A percentile compares a stretch with the other conserved stretches of the same genome.
These are phyloP conservation scores for Suillus occidentalis DNA, from an alignment of 768 basidiomycete species.

Conservation along the genomic window DNA sequence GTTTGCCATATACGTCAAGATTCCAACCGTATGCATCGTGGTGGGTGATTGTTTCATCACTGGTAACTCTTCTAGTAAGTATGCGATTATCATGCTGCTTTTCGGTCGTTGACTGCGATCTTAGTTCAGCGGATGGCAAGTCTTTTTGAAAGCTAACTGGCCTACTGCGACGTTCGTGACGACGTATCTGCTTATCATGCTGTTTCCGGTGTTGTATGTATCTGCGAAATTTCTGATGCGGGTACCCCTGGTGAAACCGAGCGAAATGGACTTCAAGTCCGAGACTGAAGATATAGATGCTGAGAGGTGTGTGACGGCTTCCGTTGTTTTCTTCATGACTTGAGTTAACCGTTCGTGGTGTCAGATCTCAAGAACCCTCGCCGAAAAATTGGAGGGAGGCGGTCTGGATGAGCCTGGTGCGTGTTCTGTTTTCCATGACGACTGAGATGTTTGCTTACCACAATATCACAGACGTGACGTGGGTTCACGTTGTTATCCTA, in stretches of 20 bases:
- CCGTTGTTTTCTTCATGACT: background rate
- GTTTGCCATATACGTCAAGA: background rate
- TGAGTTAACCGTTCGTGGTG: background rate
- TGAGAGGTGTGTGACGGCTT: background rate
- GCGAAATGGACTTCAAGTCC: background rate
- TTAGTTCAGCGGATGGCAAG: conserved; percentile 1
- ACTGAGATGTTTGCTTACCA: background rate
- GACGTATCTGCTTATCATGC: background rate
- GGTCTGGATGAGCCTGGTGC: background rate
- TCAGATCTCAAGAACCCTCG: background rate
- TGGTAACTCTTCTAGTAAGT: background rate
- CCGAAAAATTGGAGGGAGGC: background rate
- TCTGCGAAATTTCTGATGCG: background rate
- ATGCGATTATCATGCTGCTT: background rate
- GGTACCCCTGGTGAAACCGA: background rate
- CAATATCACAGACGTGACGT: background rate
- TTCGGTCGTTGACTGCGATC: background rate
- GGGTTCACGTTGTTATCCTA: background rate
- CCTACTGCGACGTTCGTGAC: background rate
- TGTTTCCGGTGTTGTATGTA: background rate
- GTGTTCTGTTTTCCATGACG: background rate
- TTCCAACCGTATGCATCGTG: background rate
- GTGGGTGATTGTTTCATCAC: background rate
- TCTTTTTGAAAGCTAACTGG: background rate
- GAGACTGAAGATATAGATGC: background rate